Base-by-base conservation (phyloP, 2,329 filamentous ascomycete species). In the Phyllosticta paracitricarpa region DNA sequence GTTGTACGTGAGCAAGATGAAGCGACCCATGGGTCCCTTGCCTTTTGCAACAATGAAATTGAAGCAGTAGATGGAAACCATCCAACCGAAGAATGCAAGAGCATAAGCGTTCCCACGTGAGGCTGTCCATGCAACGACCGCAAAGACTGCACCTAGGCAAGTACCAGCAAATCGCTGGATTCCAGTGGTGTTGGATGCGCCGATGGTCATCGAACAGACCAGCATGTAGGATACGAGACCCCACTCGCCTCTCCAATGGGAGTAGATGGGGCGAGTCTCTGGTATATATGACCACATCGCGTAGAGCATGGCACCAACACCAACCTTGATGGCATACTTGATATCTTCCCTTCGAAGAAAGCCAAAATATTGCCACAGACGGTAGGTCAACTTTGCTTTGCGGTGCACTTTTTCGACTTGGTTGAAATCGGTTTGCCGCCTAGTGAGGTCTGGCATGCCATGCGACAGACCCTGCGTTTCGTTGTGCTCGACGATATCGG, bases 181-280 rank as follows among this genome's bases (percentile, higher is more conserved):
- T 3, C 91, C 92, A 0, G 93, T 97, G 1, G 93, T 96, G 73
- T 97, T 99, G 25, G 91, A 90, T 7, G 94, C 91, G 28, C 94
- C 94, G 24, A 97, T 93, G 0, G 93, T 99, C 91, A 97, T 97
- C 48, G 89, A 91, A 71, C 92, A 96, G 25, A 99, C 94, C 70
- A 97, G 86, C 93, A 97, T 97, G 78, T 96, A 97, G 0, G 91
- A 96, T 61, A 99, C 75, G 2, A 99, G 80, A 24, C 94, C 94
- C 94, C 94, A 99, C 79, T 99, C 94, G 30, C 93, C 93, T 71
- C 93, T 82, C 91, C 92, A 97, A 68, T 88, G 87, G 58, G 85
- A 82, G 72, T 97, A 99, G 22, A 88, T 81, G 0, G 89, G 89
- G 58, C 91, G 81, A 2, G 91, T 96, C 8, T 82, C 77, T 0